phyloP scores from a whole-genome alignment of 2,329 filamentous ascomycete genomes.

The Fusarium algeriense region DNA sequence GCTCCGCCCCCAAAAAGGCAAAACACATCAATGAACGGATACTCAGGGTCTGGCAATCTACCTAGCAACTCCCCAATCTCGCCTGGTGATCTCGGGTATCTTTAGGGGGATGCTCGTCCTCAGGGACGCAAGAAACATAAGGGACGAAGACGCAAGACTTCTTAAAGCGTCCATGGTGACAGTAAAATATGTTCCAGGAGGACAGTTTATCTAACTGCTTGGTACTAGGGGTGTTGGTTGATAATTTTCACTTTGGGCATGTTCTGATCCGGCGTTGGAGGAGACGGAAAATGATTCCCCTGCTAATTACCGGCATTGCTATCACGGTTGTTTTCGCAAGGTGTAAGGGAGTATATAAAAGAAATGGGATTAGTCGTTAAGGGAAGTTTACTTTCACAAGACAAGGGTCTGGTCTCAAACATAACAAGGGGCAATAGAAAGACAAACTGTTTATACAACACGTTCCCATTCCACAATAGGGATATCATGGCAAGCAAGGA shows the following conservation, averaged over 20 bases:
- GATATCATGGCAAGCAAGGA: background rate
- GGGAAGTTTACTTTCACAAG: background rate
- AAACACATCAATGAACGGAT: slow-evolving; percentile 47
- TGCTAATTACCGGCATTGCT: slow-evolving; percentile 35
- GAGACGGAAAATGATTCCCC: slow-evolving; percentile 50
- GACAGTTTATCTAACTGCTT: slow-evolving; percentile 10
- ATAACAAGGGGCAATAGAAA: slow-evolving; percentile 6
- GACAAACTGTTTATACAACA: background rate
- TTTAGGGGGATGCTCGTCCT: slow-evolving; percentile 38
- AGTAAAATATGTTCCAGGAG: slow-evolving; percentile 1
- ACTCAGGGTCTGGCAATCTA: slow-evolving; percentile 33
- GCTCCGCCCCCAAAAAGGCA: slow-evolving; percentile 63
- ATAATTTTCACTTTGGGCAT: slow-evolving; percentile 40
- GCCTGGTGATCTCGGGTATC: slow-evolving; percentile 31
- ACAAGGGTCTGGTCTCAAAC: background rate
- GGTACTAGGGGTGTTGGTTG: slow-evolving; percentile 39
- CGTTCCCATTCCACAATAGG: background rate
- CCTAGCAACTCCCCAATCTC: slow-evolving; percentile 43
- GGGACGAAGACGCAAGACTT: slow-evolving; percentile 33
- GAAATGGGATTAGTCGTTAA: background rate
- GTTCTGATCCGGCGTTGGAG: slow-evolving; percentile 45
- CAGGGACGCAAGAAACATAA: slow-evolving; percentile 25
- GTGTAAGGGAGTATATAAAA: slow-evolving; percentile 32
- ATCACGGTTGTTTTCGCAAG: slow-evolving; percentile 40
- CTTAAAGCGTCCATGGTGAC: slow-evolving; percentile 13